Conservation (phyloP, 192 early-diverging fungal genomes). For the Coemansia sp. region DNA sequence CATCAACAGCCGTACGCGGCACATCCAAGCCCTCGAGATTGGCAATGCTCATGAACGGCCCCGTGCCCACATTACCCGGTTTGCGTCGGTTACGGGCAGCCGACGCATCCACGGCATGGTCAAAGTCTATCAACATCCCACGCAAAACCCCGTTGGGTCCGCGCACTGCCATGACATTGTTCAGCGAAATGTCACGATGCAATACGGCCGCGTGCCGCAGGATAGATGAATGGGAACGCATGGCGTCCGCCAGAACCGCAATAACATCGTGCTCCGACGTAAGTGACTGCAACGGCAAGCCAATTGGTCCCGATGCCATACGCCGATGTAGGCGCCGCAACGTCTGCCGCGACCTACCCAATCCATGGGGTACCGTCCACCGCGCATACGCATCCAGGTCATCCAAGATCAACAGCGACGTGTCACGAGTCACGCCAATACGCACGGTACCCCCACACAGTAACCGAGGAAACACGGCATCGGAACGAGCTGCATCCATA, state of each 20-base stretch:
- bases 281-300: slow-evolving; percentile 23
- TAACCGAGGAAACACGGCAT: slow-evolving; percentile 22
- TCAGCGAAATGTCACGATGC: slow-evolving; percentile 44
- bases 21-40: slow-evolving; percentile 42
- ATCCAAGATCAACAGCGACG: slow-evolving; percentile 28
- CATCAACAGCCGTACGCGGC: slow-evolving; percentile 34
- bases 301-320: slow-evolving; percentile 38
- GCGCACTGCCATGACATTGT: slow-evolving; percentile 38
- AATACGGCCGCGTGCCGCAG: slow-evolving; percentile 13
- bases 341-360: neutral
- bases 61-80: slow-evolving; percentile 36
- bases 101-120: slow-evolving; percentile 16
- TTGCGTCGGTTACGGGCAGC: slow-evolving; percentile 10
- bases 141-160: slow-evolving; percentile 6
- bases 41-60: slow-evolving; percentile 44
- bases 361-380: slow-evolving; percentile 39
- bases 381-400: slow-evolving; percentile 16
- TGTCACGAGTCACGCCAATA: slow-evolving; percentile 15
- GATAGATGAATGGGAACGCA: slow-evolving; percentile 26
- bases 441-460: slow-evolving; percentile 35
- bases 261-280: slow-evolving; percentile 27
- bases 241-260: slow-evolving; percentile 34
- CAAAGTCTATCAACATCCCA: slow-evolving; percentile 46
- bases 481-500: slow-evolving; percentile 10
- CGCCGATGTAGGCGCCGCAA: slow-evolving; percentile 32